Evolutionary conservation across 352 stramenopile genomes (phyloP).

Genomic region (Globisporangium okanoganense): DNA sequence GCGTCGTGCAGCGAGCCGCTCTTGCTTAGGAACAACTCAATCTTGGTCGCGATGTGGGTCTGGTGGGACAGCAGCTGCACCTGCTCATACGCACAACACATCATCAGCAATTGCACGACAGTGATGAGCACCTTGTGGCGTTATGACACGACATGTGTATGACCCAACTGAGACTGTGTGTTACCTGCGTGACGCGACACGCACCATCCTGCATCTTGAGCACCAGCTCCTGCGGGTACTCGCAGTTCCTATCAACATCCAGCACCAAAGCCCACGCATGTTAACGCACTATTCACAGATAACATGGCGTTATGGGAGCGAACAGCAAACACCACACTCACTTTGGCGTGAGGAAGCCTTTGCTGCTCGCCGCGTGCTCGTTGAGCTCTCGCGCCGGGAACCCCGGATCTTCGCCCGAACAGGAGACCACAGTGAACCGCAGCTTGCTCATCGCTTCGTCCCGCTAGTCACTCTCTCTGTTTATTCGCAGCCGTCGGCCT

Average conservation of each 20-base stretch:
- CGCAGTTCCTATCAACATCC: slow-evolving; percentile 63
- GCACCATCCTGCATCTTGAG: slow-evolving; percentile 70
- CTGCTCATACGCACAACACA: slow-evolving; percentile 4
- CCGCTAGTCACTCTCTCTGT: neutral
- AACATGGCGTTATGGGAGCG: neutral
- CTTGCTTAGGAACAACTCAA: slow-evolving; percentile 88
- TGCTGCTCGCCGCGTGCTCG: slow-evolving; percentile 51
- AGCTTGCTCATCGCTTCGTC: slow-evolving; percentile 71
- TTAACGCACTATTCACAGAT: neutral
- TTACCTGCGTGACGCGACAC: slow-evolving; percentile 67
- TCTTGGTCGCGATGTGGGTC: slow-evolving; percentile 90
- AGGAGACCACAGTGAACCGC: slow-evolving; percentile 79
- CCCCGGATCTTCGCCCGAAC: slow-evolving; percentile 82
- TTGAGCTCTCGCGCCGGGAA: slow-evolving; percentile 87
- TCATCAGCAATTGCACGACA: neutral
- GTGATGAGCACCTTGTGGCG: no score
- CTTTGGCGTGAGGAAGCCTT: slow-evolving; percentile 80
- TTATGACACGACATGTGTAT: neutral
- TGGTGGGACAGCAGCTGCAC: slow-evolving; percentile 91
- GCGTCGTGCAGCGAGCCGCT: slow-evolving; percentile 39
- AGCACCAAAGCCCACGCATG: neutral
- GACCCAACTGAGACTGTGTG: no score
- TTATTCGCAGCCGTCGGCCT: no score
- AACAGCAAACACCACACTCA: slow-evolving; percentile 23
- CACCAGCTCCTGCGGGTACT: slow-evolving; percentile 92